Conservation (phyloP, 495 filamentous ascomycete genomes). For the Staphylotrichum tortipilum region DNA sequence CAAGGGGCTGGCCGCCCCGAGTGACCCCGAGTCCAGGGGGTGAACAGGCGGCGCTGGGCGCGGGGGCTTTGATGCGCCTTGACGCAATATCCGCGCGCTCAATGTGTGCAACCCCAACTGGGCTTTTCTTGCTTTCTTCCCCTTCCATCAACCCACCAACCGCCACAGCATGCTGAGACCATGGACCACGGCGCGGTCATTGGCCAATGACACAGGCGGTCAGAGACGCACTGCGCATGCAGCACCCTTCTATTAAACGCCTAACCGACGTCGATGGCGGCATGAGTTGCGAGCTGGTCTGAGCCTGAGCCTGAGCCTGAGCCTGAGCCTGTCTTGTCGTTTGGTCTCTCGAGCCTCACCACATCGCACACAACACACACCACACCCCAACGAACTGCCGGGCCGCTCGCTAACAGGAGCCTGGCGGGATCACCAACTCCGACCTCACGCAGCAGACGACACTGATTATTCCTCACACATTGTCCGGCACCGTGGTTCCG, state of each 20-base stretch:
- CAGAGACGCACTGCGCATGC: conserved; percentile 13
- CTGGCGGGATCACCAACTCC: background rate
- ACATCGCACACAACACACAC: too few relatives aligned
- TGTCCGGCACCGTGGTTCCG: background rate
- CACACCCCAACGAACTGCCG: too few relatives aligned
- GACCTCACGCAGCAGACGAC: too few relatives aligned
- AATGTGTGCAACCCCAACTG: conserved; percentile 19
- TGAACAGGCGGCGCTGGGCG: background rate
- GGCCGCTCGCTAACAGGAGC: conserved; percentile 1
- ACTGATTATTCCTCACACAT: background rate
- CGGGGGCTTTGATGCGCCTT: conserved; percentile 12
- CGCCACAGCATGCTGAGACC: too few relatives aligned
- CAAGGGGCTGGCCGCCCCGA: too few relatives aligned
- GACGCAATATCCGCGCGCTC: conserved; percentile 20
- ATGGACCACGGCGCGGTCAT: too few relatives aligned
- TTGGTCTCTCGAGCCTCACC: too few relatives aligned
- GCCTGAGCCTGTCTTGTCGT: too few relatives aligned
- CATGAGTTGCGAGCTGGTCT: too few relatives aligned
- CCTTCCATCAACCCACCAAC: too few relatives aligned
- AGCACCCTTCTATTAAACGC: conserved; percentile 11
- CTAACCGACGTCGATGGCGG: conserved; percentile 11
- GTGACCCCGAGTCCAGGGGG: background rate
- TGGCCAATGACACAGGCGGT: conserved; percentile 14
- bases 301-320: too few relatives aligned
- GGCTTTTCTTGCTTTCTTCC: conserved; percentile 18